A percentile compares a stretch with the other conserved stretches of the same genome.
Conservation (phyloP, 2,329 filamentous ascomycete genomes). For the Aureobasidium leucospermi region DNA sequence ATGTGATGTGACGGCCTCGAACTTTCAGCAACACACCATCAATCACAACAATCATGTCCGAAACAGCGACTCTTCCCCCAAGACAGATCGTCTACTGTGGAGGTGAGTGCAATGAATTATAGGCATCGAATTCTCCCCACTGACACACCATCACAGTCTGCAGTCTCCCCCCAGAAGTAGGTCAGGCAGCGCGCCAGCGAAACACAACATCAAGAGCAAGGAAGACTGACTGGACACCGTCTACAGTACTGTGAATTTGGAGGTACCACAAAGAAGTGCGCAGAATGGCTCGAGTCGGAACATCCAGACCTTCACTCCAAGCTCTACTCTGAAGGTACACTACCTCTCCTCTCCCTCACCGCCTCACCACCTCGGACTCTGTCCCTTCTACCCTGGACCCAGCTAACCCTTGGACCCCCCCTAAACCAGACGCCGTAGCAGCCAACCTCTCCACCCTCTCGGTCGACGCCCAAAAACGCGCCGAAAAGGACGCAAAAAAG, state of each 20-base stretch:
- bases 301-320: slow-evolving; percentile 66
- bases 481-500: slow-evolving; percentile 92
- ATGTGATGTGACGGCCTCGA: background rate
- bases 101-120: slow-evolving; percentile 34
- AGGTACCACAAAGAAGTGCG: slow-evolving; percentile 91
- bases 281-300: slow-evolving; percentile 81
- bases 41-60: slow-evolving; percentile 23
- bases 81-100: slow-evolving; percentile 55
- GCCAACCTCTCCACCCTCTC: slow-evolving; percentile 80
- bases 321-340: slow-evolving; percentile 78
- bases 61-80: slow-evolving; percentile 31
- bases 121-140: background rate
- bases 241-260: slow-evolving; percentile 95
- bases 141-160: slow-evolving; percentile 44
- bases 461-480: slow-evolving; percentile 85
- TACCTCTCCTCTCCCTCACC: background rate
- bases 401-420: background rate
- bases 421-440: slow-evolving; percentile 56
- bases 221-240: slow-evolving; percentile 3
- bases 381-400: background rate
- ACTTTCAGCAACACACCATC: background rate
- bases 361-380: background rate
- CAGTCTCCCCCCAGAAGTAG: slow-evolving; percentile 60
- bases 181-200: slow-evolving; percentile 29
- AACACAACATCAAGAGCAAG: background rate